A percentile compares a stretch with the other conserved stretches of the same genome.
phyloP scores from a whole-genome alignment of 495 filamentous ascomycete genomes.

The Penicillium coffeae region DNA sequence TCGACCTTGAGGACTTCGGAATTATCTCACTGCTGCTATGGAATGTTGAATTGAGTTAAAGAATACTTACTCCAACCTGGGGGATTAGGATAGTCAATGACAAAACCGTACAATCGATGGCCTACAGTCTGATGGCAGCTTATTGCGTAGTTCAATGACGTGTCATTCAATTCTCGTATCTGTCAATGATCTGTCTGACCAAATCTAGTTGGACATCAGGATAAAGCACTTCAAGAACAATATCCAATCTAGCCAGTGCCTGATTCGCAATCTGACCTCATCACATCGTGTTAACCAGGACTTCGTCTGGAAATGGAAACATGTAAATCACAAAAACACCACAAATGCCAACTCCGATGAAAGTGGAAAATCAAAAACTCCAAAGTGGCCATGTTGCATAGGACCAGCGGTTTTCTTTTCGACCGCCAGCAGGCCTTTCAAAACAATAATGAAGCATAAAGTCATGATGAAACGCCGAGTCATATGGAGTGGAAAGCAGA shows the following conservation, averaged over 20 bases:
- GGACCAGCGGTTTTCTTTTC: too few species aligned
- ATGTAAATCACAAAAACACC: conserved; percentile 32
- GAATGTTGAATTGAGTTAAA: too few species aligned
- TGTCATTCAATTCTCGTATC: conserved; percentile 28
- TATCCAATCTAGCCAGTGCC: conserved; percentile 6
- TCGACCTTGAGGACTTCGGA: too few species aligned
- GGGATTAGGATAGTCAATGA: too few species aligned
- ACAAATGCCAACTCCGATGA: conserved; percentile 34
- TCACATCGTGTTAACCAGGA: conserved; percentile 36
- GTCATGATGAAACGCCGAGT: conserved; percentile 26
- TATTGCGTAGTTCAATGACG: conserved; percentile 4
- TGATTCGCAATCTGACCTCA: conserved; percentile 31
- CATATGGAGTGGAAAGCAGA: conserved; percentile 19
- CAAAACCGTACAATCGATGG: not conserved
- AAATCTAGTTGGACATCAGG: conserved; percentile 13
- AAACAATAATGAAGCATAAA: conserved; percentile 13
- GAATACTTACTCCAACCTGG: too few species aligned
- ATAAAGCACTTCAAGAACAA: not conserved
- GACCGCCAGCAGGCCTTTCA: too few species aligned
- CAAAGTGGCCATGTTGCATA: conserved; percentile 6
- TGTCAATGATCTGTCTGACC: conserved; percentile 25
- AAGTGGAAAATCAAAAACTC: conserved; percentile 15
- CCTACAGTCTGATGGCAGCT: not conserved
- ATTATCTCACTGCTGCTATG: too few species aligned
- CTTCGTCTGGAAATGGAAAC: conserved; percentile 16